Evolutionary conservation across 345 rosid species (phyloP).

Genomic region (Turritis glabra): DNA sequence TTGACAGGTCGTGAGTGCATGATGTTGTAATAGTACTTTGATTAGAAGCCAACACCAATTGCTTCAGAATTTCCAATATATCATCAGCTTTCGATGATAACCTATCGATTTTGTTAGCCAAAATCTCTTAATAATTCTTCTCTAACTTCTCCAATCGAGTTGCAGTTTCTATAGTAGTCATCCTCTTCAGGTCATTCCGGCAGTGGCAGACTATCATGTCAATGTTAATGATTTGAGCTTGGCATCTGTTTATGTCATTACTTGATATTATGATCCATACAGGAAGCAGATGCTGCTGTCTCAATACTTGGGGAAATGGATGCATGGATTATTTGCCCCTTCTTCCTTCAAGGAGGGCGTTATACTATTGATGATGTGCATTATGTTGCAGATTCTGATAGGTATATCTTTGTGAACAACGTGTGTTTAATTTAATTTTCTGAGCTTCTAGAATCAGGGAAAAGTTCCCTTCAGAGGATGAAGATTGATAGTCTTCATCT

Average conservation of each 20-base stretch:
- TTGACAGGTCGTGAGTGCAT: too few species aligned
- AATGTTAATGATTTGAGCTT: background rate
- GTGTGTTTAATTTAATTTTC: background rate
- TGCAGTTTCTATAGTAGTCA: too few species aligned
- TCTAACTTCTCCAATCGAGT: too few species aligned
- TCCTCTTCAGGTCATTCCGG: too few species aligned
- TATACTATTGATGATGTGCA: constrained; percentile 85
- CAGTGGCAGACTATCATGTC: constrained; percentile 6
- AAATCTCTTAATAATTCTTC: too few species aligned
- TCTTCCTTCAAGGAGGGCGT: constrained; percentile 98
- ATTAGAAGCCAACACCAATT: too few species aligned
- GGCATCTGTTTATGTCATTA: constrained; percentile 1
- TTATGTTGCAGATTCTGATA: constrained; percentile 87
- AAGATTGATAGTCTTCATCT: constrained; percentile 25
- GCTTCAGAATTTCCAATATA: too few species aligned
- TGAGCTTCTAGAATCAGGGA: background rate
- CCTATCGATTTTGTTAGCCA: too few species aligned
- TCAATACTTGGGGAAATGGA: constrained; percentile 92
- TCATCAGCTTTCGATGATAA: too few species aligned
- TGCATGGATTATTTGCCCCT: constrained; percentile 94
- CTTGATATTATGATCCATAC: constrained; percentile 27
- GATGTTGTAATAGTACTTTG: too few species aligned
- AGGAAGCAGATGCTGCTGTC: constrained; percentile 93
- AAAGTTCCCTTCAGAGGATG: constrained; percentile 5
- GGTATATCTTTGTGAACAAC: constrained; percentile 44